Evolutionary conservation across 228 moss, liverwort and hornwort species (phyloP).

Genomic region (Sphagnum fallax): DNA sequence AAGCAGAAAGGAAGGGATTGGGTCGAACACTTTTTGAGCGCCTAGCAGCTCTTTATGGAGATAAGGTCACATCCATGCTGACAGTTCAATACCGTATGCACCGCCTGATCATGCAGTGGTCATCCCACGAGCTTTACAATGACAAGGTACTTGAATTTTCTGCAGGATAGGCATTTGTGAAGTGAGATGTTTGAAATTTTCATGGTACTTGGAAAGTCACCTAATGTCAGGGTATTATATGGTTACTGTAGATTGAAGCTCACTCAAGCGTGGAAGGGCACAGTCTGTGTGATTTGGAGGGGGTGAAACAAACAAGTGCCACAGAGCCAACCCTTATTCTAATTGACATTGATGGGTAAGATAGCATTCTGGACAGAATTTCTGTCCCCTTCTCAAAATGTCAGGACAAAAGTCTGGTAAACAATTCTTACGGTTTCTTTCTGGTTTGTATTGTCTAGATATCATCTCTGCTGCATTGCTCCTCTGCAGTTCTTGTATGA

Average conservation of each 20-base stretch:
- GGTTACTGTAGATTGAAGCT: slow-evolving; percentile 54
- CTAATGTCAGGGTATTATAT: too few relatives aligned
- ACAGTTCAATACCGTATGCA: slow-evolving; percentile 98
- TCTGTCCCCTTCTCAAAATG: too few relatives aligned
- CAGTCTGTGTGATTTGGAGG: slow-evolving; percentile 63
- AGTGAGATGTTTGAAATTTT: too few relatives aligned
- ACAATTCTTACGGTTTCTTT: neutral
- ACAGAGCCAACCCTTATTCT: slow-evolving; percentile 82
- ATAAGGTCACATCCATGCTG: slow-evolving; percentile 80
- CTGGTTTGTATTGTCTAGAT: neutral
- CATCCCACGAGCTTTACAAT: slow-evolving; percentile 79
- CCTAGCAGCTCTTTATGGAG: slow-evolving; percentile 63
- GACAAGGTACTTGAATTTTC: slow-evolving; percentile 42
- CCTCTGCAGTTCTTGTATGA: too few relatives aligned
- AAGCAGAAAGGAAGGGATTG: slow-evolving; percentile 84
- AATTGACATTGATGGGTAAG: slow-evolving; percentile 78
- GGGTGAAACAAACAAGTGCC: slow-evolving; percentile 58
- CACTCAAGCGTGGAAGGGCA: slow-evolving; percentile 79
- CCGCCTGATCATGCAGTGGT: slow-evolving; percentile 88
- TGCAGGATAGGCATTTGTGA: neutral
- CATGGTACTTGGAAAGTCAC: too few relatives aligned
- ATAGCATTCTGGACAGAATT: too few relatives aligned
- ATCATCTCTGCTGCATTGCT: neutral
- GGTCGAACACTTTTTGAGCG: slow-evolving; percentile 95
- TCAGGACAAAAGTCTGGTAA: neutral